Percentiles rank a stretch among this genome's conserved stretches.
phyloP scores from a whole-genome alignment of 805 yeast species.

The Candida jianshihensis region DNA sequence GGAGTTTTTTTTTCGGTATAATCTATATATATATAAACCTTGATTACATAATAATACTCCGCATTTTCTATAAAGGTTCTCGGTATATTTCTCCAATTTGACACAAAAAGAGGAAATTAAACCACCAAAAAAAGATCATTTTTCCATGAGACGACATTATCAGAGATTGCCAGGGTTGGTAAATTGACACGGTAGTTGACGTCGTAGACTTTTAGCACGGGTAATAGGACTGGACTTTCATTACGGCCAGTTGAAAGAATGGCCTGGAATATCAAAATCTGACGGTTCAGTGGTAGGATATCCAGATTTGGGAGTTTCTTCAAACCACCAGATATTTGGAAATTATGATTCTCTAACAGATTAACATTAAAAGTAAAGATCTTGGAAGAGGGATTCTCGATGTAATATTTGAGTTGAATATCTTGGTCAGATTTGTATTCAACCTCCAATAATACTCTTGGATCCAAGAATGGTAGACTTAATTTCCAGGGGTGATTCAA shows the following conservation, averaged over 20 bases:
- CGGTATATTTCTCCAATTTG: too few species aligned
- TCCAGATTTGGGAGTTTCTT: conserved; percentile 16
- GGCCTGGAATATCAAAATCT: conserved; percentile 31
- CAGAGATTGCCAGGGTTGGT: conserved; percentile 39
- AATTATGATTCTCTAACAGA: conserved; percentile 28
- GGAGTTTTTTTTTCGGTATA: too few species aligned
- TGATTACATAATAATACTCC: too few species aligned
- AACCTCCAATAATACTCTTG: conserved; percentile 50
- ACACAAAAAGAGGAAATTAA: too few species aligned
- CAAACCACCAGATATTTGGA: conserved; percentile 31
- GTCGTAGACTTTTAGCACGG: conserved; percentile 61
- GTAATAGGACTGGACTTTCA: conserved; percentile 35
- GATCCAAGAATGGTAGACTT: conserved; percentile 58
- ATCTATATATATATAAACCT: too few species aligned
- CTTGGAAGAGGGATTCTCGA: conserved; percentile 73
- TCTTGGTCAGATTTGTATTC: conserved; percentile 16
- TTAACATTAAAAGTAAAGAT: conserved; percentile 55
- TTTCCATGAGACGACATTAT: conserved; percentile 20
- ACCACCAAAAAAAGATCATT: conserved; percentile 19
- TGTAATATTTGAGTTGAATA: conserved; percentile 36
- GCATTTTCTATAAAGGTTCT: too few species aligned
- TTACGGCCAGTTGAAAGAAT: conserved; percentile 11
- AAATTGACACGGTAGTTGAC: conserved; percentile 59
- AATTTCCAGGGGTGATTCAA: conserved; percentile 40
- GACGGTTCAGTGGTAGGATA: conserved; percentile 57